A percentile compares a stretch with the other conserved stretches of the same genome.
These are phyloP conservation scores for Leptographium flavum DNA, from an alignment of 2,329 filamentous ascomycete species.

Conservation along the genomic window DNA sequence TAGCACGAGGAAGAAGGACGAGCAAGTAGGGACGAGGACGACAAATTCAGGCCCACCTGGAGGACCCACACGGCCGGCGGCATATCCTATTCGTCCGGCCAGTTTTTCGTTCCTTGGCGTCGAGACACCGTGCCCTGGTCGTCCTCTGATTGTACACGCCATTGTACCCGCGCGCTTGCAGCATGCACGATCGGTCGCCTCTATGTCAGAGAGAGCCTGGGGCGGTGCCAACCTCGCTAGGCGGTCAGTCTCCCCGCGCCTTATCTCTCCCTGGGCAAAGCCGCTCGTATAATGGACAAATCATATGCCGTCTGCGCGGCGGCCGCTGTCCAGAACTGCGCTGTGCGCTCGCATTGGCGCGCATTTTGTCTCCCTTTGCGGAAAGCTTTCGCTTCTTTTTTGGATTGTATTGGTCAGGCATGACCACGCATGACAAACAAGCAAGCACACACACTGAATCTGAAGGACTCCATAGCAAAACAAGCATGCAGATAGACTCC, in stretches of 20 bases:
- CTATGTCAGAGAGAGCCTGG: no score
- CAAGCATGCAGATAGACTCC: no score
- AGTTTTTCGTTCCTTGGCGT: neutral
- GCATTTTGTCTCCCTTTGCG: neutral
- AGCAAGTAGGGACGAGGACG: no score
- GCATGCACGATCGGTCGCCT: constrained; percentile 2
- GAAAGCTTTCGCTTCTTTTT: neutral
- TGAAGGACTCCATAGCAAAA: no score
- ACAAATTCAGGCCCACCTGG: no score
- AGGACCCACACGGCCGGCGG: neutral
- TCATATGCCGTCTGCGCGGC: no score
- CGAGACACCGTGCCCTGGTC: neutral
- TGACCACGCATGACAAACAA: no score
- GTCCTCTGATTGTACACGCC: neutral
- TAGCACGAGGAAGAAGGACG: no score
- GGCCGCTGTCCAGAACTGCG: no score
- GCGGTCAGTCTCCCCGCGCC: no score
- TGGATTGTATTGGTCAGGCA: no score
- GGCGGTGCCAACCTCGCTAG: no score
- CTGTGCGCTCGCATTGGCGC: neutral
- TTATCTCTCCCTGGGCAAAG: neutral
- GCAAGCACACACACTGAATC: neutral
- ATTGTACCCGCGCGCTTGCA: constrained; percentile 8
- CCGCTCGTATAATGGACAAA: neutral
- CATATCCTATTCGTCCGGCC: neutral